Conservation (phyloP, 2,329 filamentous ascomycete genomes). For the Monosporascus sp. region DNA sequence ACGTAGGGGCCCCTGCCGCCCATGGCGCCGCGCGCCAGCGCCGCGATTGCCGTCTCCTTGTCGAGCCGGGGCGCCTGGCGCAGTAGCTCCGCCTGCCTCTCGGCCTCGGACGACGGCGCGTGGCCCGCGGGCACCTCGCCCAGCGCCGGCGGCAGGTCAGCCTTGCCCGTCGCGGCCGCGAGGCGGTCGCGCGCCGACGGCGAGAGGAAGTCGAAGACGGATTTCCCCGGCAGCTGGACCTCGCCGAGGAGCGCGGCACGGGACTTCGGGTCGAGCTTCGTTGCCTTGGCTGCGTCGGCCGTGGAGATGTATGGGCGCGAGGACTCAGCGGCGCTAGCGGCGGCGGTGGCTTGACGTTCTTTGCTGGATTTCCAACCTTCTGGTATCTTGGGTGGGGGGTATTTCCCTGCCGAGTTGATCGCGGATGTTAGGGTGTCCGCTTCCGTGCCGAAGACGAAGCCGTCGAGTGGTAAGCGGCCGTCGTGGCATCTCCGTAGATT, state of each 20-base stretch:
- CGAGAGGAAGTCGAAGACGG: constrained; percentile 89
- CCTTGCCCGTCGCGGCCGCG: constrained; percentile 67
- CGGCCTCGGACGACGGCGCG: constrained; percentile 52
- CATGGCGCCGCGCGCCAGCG: constrained; percentile 54
- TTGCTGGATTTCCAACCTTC: constrained; percentile 67
- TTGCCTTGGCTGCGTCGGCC: constrained; percentile 72
- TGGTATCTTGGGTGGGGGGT: constrained; percentile 64
- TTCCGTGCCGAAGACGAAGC: constrained; percentile 66
- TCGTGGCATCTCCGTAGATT: constrained; percentile 72
- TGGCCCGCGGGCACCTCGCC: constrained; percentile 68
- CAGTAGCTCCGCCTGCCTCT: constrained; percentile 54
- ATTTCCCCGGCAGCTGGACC: constrained; percentile 77
- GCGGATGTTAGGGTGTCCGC: constrained; percentile 42
- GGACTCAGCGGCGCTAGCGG: neutral
- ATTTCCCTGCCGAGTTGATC: constrained; percentile 38
- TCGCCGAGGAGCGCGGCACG: constrained; percentile 80
- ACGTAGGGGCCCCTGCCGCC: constrained; percentile 71
- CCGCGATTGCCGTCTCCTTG: constrained; percentile 61
- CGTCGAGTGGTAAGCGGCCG: constrained; percentile 71
- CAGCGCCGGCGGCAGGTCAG: constrained; percentile 69
- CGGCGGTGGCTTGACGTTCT: constrained; percentile 23
- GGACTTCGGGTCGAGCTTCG: constrained; percentile 67
- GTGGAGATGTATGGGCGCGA: constrained; percentile 54
- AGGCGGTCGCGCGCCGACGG: constrained; percentile 72
- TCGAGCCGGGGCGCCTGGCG: constrained; percentile 60